A percentile compares a stretch with the other conserved stretches of the same genome.
phyloP scores from a whole-genome alignment of 441 rosid species.

The Hura crepitans region DNA sequence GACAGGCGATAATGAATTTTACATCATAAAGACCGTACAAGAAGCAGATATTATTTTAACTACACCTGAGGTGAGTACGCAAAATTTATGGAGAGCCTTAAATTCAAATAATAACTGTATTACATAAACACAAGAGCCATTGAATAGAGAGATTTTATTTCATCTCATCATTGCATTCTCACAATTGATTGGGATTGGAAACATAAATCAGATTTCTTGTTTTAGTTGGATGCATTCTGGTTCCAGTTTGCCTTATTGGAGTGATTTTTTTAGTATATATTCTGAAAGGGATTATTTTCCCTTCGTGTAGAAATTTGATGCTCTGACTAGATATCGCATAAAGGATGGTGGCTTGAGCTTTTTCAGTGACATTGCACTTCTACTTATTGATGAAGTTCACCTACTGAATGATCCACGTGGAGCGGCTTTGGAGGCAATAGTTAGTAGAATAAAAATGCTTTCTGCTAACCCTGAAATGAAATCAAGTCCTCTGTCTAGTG shows the following conservation, averaged over 20 bases:
- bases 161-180: constrained; percentile 1
- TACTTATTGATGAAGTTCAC: constrained; percentile 96
- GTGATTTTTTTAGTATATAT: background rate
- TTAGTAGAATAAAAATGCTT: constrained; percentile 92
- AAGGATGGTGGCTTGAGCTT: constrained; percentile 92
- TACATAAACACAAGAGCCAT: background rate
- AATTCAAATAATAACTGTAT: background rate
- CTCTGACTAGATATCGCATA: constrained; percentile 81
- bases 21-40: constrained; percentile 64
- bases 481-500: constrained; percentile 62
- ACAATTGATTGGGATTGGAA: background rate
- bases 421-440: constrained; percentile 92
- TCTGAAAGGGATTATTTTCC: constrained; percentile 1
- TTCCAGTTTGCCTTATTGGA: background rate
- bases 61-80: constrained; percentile 79
- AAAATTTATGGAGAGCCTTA: background rate
- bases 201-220: background rate
- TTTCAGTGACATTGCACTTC: constrained; percentile 86
- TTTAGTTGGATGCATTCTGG: background rate
- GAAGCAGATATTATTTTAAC: constrained; percentile 93
- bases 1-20: constrained; percentile 87
- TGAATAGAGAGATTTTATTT: background rate
- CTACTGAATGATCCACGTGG: constrained; percentile 93
- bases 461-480: constrained; percentile 71
- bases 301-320: constrained; percentile 80